Percentiles rank a stretch among this genome's conserved stretches.
Conservation (phyloP, 352 stramenopile genomes). For the Globisporangium yorkense region DNA sequence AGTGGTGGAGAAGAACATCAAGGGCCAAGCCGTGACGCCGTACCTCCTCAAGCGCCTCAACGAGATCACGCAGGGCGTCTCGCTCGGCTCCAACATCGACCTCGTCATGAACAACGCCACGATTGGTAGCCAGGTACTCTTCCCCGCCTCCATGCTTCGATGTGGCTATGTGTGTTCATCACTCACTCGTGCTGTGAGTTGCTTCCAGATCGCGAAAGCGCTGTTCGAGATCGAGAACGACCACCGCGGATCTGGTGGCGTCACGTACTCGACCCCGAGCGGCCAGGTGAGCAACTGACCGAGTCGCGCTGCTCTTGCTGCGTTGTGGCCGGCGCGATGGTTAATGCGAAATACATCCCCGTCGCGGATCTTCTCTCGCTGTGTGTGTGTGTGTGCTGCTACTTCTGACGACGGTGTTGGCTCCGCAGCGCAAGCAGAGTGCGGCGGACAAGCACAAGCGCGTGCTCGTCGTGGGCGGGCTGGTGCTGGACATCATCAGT, state of each 20-base stretch:
- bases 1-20: constrained; percentile 77
- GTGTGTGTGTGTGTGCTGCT: constrained; percentile 8
- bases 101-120: constrained; percentile 96
- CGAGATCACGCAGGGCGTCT: constrained; percentile 91
- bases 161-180: neutral
- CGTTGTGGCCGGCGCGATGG: neutral
- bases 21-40: constrained; percentile 94
- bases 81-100: constrained; percentile 94
- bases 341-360: neutral
- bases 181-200: neutral
- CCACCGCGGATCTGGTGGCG: constrained; percentile 5
- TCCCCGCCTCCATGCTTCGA: neutral
- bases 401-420: neutral
- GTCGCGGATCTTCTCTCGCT: neutral
- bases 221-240: constrained; percentile 59
- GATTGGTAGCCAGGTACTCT: constrained; percentile 89
- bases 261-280: constrained; percentile 34
- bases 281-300: constrained; percentile 38
- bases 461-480: constrained; percentile 82
- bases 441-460: constrained; percentile 12
- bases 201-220: constrained; percentile 44
- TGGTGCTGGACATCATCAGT: constrained; percentile 87
- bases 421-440: neutral
- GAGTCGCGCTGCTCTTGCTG: neutral
- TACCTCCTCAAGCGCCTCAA: constrained; percentile 87